Evolutionary conservation across 192 early-diverging fungal species (phyloP).

Genomic region (Coemansia sp.): DNA sequence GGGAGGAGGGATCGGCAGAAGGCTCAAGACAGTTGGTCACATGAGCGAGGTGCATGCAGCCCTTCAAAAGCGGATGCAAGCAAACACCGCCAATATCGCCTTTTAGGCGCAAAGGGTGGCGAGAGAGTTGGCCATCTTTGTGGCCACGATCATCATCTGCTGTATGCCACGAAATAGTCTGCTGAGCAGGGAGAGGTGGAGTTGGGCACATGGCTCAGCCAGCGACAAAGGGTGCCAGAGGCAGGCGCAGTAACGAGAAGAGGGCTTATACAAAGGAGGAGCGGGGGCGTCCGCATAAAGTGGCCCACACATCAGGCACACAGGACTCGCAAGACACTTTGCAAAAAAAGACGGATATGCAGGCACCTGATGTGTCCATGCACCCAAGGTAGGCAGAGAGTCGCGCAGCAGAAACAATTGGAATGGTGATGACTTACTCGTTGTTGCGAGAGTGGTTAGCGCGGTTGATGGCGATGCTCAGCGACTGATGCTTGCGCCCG

Average conservation of each 20-base stretch:
- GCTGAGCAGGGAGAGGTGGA: slow-evolving; percentile 2
- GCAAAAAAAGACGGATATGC: not conserved
- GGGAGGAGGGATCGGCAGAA: not conserved
- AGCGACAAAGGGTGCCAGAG: not conserved
- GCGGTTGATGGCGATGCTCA: slow-evolving; percentile 42
- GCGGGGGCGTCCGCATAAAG: slow-evolving; percentile 1
- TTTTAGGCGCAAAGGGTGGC: not conserved
- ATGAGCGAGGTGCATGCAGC: not conserved
- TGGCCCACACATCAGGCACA: slow-evolving; percentile 1
- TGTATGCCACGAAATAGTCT: not conserved
- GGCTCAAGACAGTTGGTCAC: not conserved
- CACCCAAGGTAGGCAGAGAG: slow-evolving; percentile 8
- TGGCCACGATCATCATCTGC: not conserved
- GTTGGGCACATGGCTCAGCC: slow-evolving; percentile 1
- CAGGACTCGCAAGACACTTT: slow-evolving; percentile 3
- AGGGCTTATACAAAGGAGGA: not conserved
- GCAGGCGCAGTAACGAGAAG: not conserved
- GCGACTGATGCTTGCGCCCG: slow-evolving; percentile 42
- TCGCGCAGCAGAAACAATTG: not conserved
- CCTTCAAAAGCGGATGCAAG: not conserved
- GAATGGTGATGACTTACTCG: slow-evolving; percentile 39
- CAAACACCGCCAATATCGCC: not conserved
- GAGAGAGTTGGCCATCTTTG: not conserved
- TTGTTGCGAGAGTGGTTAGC: slow-evolving; percentile 7
- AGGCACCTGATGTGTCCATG: not conserved